Evolutionary conservation across 345 rosid genomes (phyloP).

Genomic region (Lagerstroemia speciosa): DNA sequence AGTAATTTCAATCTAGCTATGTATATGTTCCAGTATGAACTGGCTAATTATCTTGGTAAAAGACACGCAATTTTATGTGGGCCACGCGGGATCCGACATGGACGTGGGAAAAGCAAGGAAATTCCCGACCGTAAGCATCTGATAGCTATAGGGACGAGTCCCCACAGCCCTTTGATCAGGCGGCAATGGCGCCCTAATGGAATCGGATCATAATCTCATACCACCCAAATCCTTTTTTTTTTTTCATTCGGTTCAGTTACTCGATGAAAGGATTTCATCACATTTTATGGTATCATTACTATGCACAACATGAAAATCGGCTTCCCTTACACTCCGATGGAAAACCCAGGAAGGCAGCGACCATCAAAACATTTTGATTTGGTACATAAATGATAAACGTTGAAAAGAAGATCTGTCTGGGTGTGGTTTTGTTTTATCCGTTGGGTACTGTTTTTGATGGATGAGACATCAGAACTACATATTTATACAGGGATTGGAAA

Average conservation of each 20-base stretch:
- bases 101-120: constrained; percentile 8
- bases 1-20: background rate
- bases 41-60: background rate
- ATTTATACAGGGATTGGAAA: background rate
- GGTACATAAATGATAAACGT: too few relatives aligned
- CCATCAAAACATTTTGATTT: too few relatives aligned
- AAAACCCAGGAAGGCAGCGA: too few relatives aligned
- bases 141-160: background rate
- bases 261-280: too few relatives aligned
- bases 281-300: too few relatives aligned
- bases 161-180: background rate
- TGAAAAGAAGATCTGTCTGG: too few relatives aligned
- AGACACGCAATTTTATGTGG: background rate
- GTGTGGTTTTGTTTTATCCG: too few relatives aligned
- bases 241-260: too few relatives aligned
- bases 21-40: background rate
- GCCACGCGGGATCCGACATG: constrained; percentile 1
- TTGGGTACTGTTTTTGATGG: background rate
- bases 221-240: too few relatives aligned
- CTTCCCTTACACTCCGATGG: too few relatives aligned
- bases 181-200: background rate
- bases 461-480: background rate
- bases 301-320: too few relatives aligned
- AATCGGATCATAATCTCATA: background rate
- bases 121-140: constrained; percentile 5